phyloP scores from a whole-genome alignment of 2,329 filamentous ascomycete genomes.

The Fusarium sp. region DNA sequence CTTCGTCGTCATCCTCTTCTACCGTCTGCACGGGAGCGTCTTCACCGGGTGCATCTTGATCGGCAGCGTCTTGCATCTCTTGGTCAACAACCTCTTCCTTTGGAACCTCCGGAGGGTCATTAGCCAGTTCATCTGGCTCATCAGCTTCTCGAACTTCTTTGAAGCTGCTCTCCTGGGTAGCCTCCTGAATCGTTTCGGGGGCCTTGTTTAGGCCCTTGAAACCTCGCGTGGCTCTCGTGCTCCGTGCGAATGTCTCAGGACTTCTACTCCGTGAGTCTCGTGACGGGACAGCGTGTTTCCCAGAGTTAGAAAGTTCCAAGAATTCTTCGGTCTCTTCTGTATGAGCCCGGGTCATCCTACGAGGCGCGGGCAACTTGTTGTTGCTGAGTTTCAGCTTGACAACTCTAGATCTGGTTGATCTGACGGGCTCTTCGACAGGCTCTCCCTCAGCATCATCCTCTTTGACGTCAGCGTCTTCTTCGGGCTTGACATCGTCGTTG shows the following conservation, averaged over 20 bases:
- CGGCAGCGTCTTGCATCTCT: conserved; percentile 46
- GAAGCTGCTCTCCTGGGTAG: conserved; percentile 64
- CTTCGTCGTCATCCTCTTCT: conserved; percentile 59
- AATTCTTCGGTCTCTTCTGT: conserved; percentile 68
- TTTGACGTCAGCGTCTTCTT: conserved; percentile 46
- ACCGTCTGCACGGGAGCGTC: conserved; percentile 48
- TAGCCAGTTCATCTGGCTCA: conserved; percentile 54
- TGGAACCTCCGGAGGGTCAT: conserved; percentile 47
- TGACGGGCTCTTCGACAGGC: conserved; percentile 33
- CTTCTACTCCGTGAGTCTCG: conserved; percentile 66
- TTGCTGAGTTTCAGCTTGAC: conserved; percentile 60
- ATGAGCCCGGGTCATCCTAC: conserved; percentile 64
- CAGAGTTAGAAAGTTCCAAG: conserved; percentile 70
- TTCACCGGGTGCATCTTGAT: conserved; percentile 48
- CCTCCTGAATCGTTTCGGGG: conserved; percentile 64
- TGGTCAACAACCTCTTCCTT: conserved; percentile 49
- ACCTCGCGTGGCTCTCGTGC: conserved; percentile 60
- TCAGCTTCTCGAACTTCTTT: conserved; percentile 52
- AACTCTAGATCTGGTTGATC: conserved; percentile 52
- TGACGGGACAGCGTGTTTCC: conserved; percentile 65
- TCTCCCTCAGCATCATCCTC: conserved; percentile 44
- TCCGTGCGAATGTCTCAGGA: conserved; percentile 62
- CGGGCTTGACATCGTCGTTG: conserved; percentile 44
- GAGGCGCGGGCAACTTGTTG: conserved; percentile 52
- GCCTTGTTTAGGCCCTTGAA: conserved; percentile 64